Evolutionary conservation across 2,329 filamentous ascomycete species (phyloP).

Genomic region (Colletotrichum filicis): DNA sequence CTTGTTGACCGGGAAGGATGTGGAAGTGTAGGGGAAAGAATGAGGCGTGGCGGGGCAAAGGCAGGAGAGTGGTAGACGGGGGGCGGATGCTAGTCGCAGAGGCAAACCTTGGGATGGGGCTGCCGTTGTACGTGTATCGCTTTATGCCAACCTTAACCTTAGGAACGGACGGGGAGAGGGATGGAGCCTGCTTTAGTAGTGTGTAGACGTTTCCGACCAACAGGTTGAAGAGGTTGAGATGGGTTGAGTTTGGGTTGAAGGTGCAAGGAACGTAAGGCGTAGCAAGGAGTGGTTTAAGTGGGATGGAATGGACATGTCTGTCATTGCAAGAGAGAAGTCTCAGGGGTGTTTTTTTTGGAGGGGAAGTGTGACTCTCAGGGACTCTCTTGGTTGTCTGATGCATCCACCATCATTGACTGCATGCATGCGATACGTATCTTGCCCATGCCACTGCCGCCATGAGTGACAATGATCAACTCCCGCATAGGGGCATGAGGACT

Average conservation of each 20-base stretch:
- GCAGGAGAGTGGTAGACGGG: not conserved
- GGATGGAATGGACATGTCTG: slow-evolving; percentile 15
- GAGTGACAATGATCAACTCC: not conserved
- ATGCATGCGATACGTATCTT: not conserved
- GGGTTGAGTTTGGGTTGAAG: slow-evolving; percentile 24
- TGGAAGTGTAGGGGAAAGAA: slow-evolving; percentile 18
- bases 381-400: not conserved
- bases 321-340: not conserved
- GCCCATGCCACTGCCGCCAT: not conserved
- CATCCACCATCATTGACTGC: not conserved
- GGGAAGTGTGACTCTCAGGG: not conserved
- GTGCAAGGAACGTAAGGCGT: slow-evolving; percentile 24
- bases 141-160: slow-evolving; percentile 30
- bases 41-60: slow-evolving; percentile 22
- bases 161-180: not conserved
- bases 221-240: slow-evolving; percentile 19
- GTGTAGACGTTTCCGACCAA: slow-evolving; percentile 18
- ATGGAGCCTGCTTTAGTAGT: slow-evolving; percentile 19
- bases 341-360: not conserved
- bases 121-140: slow-evolving; percentile 25
- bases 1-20: slow-evolving; percentile 23
- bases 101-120: slow-evolving; percentile 11
- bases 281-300: slow-evolving; percentile 28
- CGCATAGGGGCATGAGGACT: slow-evolving; percentile 6
- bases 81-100: not conserved